phyloP scores from a whole-genome alignment of 441 rosid species.

The Aquilaria agallochum region DNA sequence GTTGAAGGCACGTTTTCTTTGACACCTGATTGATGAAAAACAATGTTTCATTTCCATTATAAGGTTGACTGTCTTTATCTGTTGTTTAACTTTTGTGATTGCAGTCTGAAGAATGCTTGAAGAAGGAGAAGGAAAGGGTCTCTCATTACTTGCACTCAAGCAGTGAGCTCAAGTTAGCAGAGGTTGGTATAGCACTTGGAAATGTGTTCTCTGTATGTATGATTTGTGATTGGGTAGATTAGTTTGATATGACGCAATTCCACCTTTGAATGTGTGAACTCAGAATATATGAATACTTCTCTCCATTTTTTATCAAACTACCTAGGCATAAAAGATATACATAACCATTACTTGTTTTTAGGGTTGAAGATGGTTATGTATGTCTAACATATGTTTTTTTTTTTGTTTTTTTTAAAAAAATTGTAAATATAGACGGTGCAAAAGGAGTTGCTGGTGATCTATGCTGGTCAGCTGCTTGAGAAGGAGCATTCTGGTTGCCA shows the following conservation, averaged over 20 bases:
- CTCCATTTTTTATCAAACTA: too few relatives aligned
- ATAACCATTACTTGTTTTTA: not conserved
- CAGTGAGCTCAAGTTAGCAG: slow-evolving; percentile 83
- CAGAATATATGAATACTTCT: too few relatives aligned
- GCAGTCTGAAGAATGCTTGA: slow-evolving; percentile 94
- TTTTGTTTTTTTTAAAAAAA: not conserved
- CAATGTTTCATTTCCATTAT: slow-evolving; percentile 1
- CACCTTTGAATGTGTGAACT: too few relatives aligned
- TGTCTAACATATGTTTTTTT: not conserved
- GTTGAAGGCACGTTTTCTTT: slow-evolving; percentile 54
- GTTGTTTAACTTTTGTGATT: slow-evolving; percentile 14
- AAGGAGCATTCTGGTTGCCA: slow-evolving; percentile 97
- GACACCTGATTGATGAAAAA: not conserved
- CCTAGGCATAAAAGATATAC: too few relatives aligned
- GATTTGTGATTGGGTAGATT: too few relatives aligned
- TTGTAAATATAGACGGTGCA: slow-evolving; percentile 68
- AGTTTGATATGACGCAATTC: too few relatives aligned
- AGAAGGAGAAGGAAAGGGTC: slow-evolving; percentile 91
- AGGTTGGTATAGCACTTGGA: slow-evolving; percentile 43
- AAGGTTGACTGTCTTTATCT: slow-evolving; percentile 2
- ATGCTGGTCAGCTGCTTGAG: slow-evolving; percentile 65
- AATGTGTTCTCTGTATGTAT: not conserved
- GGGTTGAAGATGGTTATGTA: not conserved
- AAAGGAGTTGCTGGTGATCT: slow-evolving; percentile 63
- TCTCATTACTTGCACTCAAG: slow-evolving; percentile 78